phyloP scores from a whole-genome alignment of 2,329 filamentous ascomycete species.

The Calonectria leucothoes region DNA sequence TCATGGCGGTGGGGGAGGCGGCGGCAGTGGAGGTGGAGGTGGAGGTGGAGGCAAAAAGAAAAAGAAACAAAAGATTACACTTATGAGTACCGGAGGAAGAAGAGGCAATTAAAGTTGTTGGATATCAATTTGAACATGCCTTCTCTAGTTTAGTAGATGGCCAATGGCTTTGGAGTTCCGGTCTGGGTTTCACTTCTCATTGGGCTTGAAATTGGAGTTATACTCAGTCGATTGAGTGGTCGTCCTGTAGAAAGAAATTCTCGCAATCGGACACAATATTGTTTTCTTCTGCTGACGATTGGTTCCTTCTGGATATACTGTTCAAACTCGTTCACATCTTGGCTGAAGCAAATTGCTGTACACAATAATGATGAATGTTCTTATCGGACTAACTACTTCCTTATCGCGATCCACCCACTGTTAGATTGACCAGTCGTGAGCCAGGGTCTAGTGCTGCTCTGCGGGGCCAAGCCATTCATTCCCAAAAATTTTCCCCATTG shows the following conservation, averaged over 20 bases:
- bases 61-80: constrained; percentile 78
- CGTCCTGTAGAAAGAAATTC: neutral
- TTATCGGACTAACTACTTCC: neutral
- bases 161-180: neutral
- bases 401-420: constrained; percentile 20
- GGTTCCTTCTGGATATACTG: neutral
- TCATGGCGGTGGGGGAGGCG: constrained; percentile 30
- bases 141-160: constrained; percentile 1
- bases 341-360: neutral
- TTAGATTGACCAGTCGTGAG: constrained; percentile 36
- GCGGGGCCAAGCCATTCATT: constrained; percentile 35
- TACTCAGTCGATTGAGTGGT: neutral
- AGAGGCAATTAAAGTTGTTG: constrained; percentile 51
- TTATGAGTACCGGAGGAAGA: constrained; percentile 75
- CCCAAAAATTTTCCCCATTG: constrained; percentile 42
- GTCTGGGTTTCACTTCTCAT: neutral
- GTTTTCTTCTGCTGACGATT: neutral
- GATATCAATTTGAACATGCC: neutral
- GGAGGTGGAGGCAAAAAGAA: constrained; percentile 68
- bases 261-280: neutral
- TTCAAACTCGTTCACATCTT: neutral
- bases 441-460: neutral
- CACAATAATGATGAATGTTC: neutral
- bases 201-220: neutral
- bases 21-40: constrained; percentile 22